These are phyloP conservation scores for Luzula sylvatica DNA, from an alignment of 176 grass and related monocot species.

Conservation along the genomic window DNA sequence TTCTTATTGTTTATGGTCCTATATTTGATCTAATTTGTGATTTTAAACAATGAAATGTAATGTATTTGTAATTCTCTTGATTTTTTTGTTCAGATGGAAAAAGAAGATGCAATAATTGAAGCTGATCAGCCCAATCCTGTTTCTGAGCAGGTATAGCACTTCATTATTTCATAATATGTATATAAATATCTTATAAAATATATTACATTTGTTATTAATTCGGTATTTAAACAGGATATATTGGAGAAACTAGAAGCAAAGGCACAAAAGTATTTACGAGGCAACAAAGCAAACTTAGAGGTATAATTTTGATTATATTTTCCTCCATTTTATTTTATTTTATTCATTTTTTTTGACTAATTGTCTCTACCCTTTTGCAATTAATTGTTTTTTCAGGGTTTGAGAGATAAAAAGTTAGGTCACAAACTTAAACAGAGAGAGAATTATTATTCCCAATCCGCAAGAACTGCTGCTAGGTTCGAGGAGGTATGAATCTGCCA, in stretches of 20 bases:
- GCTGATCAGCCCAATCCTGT: not conserved
- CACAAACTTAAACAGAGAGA: slow-evolving; percentile 54
- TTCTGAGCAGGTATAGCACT: slow-evolving; percentile 6
- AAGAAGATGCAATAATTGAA: slow-evolving; percentile 11
- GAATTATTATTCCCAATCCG: slow-evolving; percentile 60
- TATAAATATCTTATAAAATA: not conserved
- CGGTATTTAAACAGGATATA: slow-evolving; percentile 19
- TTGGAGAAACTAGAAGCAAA: slow-evolving; percentile 48
- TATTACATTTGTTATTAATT: not conserved
- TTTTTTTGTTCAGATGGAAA: slow-evolving; percentile 18
- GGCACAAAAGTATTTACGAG: slow-evolving; percentile 58
- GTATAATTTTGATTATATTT: slow-evolving; percentile 20
- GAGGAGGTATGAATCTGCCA: slow-evolving; percentile 43
- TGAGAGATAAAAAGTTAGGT: slow-evolving; percentile 63
- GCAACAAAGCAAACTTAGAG: slow-evolving; percentile 44
- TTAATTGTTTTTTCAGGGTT: slow-evolving; percentile 24
- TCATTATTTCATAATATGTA: not conserved
- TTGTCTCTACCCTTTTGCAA: not conserved
- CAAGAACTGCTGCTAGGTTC: slow-evolving; percentile 62
- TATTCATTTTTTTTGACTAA: not conserved
- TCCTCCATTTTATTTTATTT: not conserved
- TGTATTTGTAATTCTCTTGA: too few species aligned
- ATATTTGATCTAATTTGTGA: too few species aligned
- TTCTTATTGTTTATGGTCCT: too few species aligned
- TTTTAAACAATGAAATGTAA: too few species aligned